Evolutionary conservation across 305 asterid genomes (phyloP).

Genomic region (Fraxinus albicans): DNA sequence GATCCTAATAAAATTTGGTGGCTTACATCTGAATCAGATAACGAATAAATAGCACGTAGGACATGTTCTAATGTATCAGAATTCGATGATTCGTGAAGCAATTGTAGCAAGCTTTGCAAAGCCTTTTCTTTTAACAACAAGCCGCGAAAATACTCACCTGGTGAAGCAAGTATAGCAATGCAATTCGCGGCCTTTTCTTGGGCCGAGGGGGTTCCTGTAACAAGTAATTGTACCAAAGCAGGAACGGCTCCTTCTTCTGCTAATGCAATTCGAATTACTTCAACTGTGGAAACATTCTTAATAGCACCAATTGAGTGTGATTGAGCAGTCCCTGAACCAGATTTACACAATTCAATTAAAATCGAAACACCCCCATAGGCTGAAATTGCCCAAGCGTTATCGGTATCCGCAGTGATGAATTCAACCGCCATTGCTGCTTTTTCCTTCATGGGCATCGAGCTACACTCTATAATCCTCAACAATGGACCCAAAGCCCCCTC

Average conservation of each 20-base stretch:
- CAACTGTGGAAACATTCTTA: constrained; percentile 59
- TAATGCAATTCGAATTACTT: constrained; percentile 63
- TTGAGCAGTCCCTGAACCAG: constrained; percentile 68
- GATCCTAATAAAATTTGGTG: constrained; percentile 62
- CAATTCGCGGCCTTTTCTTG: constrained; percentile 80
- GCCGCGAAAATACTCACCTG: constrained; percentile 54
- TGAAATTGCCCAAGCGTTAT: constrained; percentile 86
- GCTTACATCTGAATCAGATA: constrained; percentile 61
- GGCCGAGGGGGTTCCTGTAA: constrained; percentile 49
- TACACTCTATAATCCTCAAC: constrained; percentile 57
- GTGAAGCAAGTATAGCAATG: constrained; percentile 66
- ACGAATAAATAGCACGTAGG: constrained; percentile 68
- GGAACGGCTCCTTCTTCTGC: constrained; percentile 82
- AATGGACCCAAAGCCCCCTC: constrained; percentile 88
- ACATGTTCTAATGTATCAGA: constrained; percentile 68
- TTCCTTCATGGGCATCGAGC: constrained; percentile 65
- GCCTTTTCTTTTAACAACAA: constrained; percentile 60
- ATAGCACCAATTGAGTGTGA: constrained; percentile 70
- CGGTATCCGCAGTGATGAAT: constrained; percentile 66
- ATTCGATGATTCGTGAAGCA: constrained; percentile 53
- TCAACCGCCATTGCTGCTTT: constrained; percentile 84
- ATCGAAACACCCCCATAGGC: constrained; percentile 81
- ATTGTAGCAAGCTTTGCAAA: constrained; percentile 59
- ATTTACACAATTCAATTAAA: constrained; percentile 63
- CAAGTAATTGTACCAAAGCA: constrained; percentile 61